phyloP scores from a whole-genome alignment of 2,329 filamentous ascomycete species.

The Decorospora gaudefroyi region DNA sequence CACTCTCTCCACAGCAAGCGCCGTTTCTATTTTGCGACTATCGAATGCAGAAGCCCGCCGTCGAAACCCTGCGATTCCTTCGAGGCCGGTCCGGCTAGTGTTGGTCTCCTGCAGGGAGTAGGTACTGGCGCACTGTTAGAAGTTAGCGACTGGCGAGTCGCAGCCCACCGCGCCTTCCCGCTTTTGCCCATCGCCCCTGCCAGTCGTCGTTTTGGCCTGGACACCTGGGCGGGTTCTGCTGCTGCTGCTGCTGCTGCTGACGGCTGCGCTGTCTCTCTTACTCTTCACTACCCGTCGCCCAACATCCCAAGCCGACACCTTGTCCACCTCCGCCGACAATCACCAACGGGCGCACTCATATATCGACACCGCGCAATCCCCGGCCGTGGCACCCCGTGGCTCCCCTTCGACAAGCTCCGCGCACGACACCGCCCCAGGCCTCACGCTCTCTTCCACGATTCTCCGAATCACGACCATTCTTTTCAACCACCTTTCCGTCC shows the following conservation, averaged over 20 bases:
- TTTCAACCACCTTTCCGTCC: slow-evolving; percentile 29
- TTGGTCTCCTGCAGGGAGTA: slow-evolving; percentile 27
- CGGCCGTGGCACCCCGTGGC: slow-evolving; percentile 41
- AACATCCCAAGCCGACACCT: slow-evolving; percentile 23
- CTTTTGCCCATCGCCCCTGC: slow-evolving; percentile 22
- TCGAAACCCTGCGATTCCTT: slow-evolving; percentile 21
- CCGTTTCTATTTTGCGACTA: slow-evolving; percentile 32
- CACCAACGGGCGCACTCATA: slow-evolving; percentile 40
- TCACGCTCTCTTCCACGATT: slow-evolving; percentile 47
- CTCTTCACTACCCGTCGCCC: slow-evolving; percentile 22
- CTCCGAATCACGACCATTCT: slow-evolving; percentile 43
- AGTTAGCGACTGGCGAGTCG: slow-evolving; percentile 29
- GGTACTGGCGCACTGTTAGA: too few species aligned
- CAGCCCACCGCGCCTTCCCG: slow-evolving; percentile 19
- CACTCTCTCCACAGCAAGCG: slow-evolving; percentile 13
- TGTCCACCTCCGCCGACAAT: slow-evolving; percentile 42
- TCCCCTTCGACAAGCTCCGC: slow-evolving; percentile 21
- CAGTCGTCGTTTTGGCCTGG: slow-evolving; percentile 24
- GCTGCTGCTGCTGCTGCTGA: slow-evolving; percentile 23
- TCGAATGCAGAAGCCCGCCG: slow-evolving; percentile 24
- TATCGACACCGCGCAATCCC: slow-evolving; percentile 39
- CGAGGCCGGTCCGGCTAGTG: slow-evolving; percentile 20
- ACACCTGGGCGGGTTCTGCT: slow-evolving; percentile 20
- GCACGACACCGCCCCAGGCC: slow-evolving; percentile 26
- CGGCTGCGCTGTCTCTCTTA: slow-evolving; percentile 15